These are phyloP conservation scores for Paracamarosporium sp. DNA, from an alignment of 2,329 filamentous ascomycete genomes.

Conservation along the genomic window DNA sequence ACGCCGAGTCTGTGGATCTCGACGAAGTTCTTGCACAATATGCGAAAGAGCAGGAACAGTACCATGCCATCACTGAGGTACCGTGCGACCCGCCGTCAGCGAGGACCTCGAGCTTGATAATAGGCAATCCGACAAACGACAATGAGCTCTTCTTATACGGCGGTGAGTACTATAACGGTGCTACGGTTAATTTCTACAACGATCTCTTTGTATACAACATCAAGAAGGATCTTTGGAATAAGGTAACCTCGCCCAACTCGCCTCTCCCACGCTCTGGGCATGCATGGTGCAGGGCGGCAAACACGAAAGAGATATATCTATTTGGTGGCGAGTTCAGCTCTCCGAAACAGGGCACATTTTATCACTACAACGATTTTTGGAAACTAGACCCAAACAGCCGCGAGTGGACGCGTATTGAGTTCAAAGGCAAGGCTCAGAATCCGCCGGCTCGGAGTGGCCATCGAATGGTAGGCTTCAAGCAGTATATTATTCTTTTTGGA, in stretches of 20 bases:
- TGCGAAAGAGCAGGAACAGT: constrained; percentile 87
- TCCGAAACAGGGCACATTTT: constrained; percentile 97
- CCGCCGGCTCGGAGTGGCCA: constrained; percentile 90
- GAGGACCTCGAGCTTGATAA: constrained; percentile 79
- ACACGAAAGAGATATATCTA: constrained; percentile 83
- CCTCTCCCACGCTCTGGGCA: constrained; percentile 91
- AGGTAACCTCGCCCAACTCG: constrained; percentile 87
- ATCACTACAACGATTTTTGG: constrained; percentile 99
- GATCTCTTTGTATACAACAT: constrained; percentile 75
- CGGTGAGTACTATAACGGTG: constrained; percentile 95
- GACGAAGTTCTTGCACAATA: constrained; percentile 94
- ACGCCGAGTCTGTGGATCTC: constrained; percentile 90
- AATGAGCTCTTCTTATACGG: constrained; percentile 93
- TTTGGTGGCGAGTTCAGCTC: constrained; percentile 97
- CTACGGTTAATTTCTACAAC: constrained; percentile 75
- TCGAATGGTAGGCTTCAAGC: constrained; percentile 95
- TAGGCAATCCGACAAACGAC: constrained; percentile 83
- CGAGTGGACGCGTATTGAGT: constrained; percentile 92
- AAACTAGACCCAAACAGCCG: constrained; percentile 80
- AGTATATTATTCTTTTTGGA: constrained; percentile 94
- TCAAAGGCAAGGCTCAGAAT: constrained; percentile 76
- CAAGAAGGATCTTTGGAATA: constrained; percentile 87
- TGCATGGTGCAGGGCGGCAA: constrained; percentile 90
- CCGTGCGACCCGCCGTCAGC: constrained; percentile 75
- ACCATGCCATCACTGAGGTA: constrained; percentile 89